Conservation (phyloP, 345 rosid species). For the Melastoma malabathricum region DNA sequence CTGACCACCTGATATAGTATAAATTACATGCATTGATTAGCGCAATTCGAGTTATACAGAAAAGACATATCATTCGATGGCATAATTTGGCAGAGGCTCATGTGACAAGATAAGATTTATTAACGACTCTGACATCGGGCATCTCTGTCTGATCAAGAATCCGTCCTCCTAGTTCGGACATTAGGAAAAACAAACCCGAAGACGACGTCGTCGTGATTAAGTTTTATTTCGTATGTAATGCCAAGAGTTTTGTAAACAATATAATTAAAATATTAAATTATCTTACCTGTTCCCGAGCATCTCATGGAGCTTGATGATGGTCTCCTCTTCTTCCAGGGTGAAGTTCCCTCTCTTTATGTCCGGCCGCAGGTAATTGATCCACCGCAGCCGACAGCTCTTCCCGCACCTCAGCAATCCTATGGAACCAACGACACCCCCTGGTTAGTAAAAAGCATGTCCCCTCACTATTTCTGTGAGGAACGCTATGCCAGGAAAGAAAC, state of each 20-base stretch:
- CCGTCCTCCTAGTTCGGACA: too few relatives aligned
- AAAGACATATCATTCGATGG: too few relatives aligned
- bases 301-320: constrained; percentile 53
- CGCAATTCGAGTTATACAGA: too few relatives aligned
- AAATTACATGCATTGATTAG: background rate
- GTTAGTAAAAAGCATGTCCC: too few relatives aligned
- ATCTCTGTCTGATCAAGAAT: too few relatives aligned
- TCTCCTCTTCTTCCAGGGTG: constrained; percentile 64
- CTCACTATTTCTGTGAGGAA: too few relatives aligned
- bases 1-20: constrained; percentile 55
- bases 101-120: background rate
- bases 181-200: too few relatives aligned
- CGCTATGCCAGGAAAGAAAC: too few relatives aligned
- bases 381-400: constrained; percentile 18
- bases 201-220: too few relatives aligned
- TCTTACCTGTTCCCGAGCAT: constrained; percentile 63
- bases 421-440: background rate
- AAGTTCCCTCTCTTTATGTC: constrained; percentile 79
- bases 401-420: constrained; percentile 49
- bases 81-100: background rate
- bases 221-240: too few relatives aligned
- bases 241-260: too few relatives aligned
- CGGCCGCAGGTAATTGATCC: constrained; percentile 46
- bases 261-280: too few relatives aligned
- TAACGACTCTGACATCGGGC: background rate